phyloP scores from a whole-genome alignment of 169 alveolate genomes.

The Cryptosporidium xiaoi region DNA sequence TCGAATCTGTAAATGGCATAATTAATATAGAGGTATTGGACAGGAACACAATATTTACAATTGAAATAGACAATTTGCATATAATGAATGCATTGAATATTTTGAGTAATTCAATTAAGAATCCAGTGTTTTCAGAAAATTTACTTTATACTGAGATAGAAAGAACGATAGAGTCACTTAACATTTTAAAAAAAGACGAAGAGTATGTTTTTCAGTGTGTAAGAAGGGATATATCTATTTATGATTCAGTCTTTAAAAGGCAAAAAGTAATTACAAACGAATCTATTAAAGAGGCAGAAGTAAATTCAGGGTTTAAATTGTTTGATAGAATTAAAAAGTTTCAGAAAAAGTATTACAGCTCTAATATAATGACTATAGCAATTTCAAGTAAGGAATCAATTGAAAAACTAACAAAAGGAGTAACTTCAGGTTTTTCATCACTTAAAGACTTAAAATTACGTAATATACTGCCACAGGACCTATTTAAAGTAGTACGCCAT shows the following conservation, averaged over 20 bases:
- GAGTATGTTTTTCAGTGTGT: constrained; percentile 17
- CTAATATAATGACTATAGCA: constrained; percentile 46
- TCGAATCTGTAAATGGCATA: not conserved
- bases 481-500: constrained; percentile 36
- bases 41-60: not conserved
- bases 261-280: not conserved
- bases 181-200: not conserved
- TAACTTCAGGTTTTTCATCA: constrained; percentile 5
- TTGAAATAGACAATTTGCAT: not conserved
- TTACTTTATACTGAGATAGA: not conserved
- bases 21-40: not conserved
- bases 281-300: not conserved
- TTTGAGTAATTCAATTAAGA: constrained; percentile 19
- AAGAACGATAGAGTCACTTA: not conserved
- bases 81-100: constrained; percentile 23
- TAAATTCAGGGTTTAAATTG: not conserved
- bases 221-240: not conserved
- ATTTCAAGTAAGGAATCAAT: not conserved
- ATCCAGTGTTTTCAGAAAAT: constrained; percentile 1
- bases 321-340: not conserved
- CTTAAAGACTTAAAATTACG: constrained; percentile 13
- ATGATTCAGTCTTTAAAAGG: no score
- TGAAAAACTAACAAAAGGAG: not conserved
- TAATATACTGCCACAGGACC: constrained; percentile 19
- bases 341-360: constrained; percentile 25